These are phyloP conservation scores for Cylindrotheca closterium DNA, from an alignment of 108 stramenopile species.

Conservation along the genomic window DNA sequence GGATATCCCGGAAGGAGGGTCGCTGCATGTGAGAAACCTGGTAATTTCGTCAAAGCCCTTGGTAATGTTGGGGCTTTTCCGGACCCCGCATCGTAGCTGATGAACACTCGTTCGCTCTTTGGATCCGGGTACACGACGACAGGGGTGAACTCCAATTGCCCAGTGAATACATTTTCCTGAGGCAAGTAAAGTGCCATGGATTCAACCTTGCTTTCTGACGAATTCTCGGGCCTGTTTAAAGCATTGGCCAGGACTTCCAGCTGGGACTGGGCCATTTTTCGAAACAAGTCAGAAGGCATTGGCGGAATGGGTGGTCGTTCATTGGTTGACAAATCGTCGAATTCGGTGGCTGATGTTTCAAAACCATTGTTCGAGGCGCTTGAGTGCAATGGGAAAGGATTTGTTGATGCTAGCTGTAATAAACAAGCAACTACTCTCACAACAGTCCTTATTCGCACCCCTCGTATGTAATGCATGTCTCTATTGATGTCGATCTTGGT, in stretches of 20 bases:
- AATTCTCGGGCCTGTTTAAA: conserved; percentile 28
- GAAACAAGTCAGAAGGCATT: conserved; percentile 74
- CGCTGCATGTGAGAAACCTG: conserved; percentile 57
- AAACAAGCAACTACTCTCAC: too few species aligned
- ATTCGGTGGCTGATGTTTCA: background rate
- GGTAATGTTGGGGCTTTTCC: conserved; percentile 54
- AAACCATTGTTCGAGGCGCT: background rate
- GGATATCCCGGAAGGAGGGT: conserved; percentile 59
- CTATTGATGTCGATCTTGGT: too few species aligned
- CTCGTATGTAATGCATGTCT: too few species aligned
- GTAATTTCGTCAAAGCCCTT: conserved; percentile 45
- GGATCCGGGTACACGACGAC: conserved; percentile 72
- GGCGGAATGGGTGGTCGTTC: conserved; percentile 40
- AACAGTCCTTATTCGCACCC: too few species aligned
- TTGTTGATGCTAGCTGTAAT: background rate
- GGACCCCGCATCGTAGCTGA: conserved; percentile 62
- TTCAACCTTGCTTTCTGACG: conserved; percentile 52
- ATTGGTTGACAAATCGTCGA: background rate
- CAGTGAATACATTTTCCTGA: conserved; percentile 72
- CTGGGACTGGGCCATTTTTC: conserved; percentile 73
- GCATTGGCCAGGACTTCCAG: conserved; percentile 77
- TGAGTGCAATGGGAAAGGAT: background rate
- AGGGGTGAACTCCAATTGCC: conserved; percentile 83
- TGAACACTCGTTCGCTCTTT: conserved; percentile 70
- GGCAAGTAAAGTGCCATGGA: conserved; percentile 83